Conservation (phyloP, 2,329 filamentous ascomycete genomes). For the Cladobotryum protrusum region DNA sequence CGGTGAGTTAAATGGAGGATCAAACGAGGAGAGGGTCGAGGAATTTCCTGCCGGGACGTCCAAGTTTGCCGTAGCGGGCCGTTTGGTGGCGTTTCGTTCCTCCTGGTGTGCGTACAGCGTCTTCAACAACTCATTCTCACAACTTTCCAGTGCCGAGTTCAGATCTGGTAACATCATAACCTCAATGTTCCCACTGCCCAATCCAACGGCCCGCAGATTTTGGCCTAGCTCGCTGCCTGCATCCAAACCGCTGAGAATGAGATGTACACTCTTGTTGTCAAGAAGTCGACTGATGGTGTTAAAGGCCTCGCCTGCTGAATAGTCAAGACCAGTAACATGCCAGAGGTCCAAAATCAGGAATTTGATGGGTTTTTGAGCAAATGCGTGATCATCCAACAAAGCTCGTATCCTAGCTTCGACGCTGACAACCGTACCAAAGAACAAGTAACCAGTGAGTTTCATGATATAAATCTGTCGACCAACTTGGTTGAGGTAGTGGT, state of each 20-base stretch:
- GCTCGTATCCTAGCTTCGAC: slow-evolving; percentile 83
- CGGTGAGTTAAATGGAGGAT: slow-evolving; percentile 64
- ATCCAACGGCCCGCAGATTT: slow-evolving; percentile 75
- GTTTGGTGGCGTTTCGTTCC: slow-evolving; percentile 43
- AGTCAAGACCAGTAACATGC: slow-evolving; percentile 88
- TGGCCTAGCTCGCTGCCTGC: slow-evolving; percentile 68
- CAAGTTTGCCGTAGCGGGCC: slow-evolving; percentile 37
- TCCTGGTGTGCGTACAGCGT: slow-evolving; percentile 69
- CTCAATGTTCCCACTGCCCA: slow-evolving; percentile 65
- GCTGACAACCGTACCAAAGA: slow-evolving; percentile 95
- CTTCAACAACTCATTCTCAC: slow-evolving; percentile 88
- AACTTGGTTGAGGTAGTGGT: slow-evolving; percentile 77
- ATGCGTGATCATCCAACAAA: slow-evolving; percentile 76
- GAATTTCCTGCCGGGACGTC: slow-evolving; percentile 39
- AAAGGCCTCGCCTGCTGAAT: slow-evolving; percentile 93
- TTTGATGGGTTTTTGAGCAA: slow-evolving; percentile 70
- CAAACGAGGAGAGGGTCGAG: slow-evolving; percentile 29
- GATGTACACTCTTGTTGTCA: slow-evolving; percentile 66
- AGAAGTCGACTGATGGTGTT: slow-evolving; percentile 84
- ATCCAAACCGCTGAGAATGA: slow-evolving; percentile 78
- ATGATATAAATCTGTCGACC: slow-evolving; percentile 85
- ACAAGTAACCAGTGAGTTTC: slow-evolving; percentile 91
- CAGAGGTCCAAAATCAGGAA: slow-evolving; percentile 85
- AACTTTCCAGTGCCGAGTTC: slow-evolving; percentile 88
- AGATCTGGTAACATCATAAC: slow-evolving; percentile 82